Evolutionary conservation across 2,329 filamentous ascomycete genomes (phyloP).

Genomic region (Pyrenophora teres): DNA sequence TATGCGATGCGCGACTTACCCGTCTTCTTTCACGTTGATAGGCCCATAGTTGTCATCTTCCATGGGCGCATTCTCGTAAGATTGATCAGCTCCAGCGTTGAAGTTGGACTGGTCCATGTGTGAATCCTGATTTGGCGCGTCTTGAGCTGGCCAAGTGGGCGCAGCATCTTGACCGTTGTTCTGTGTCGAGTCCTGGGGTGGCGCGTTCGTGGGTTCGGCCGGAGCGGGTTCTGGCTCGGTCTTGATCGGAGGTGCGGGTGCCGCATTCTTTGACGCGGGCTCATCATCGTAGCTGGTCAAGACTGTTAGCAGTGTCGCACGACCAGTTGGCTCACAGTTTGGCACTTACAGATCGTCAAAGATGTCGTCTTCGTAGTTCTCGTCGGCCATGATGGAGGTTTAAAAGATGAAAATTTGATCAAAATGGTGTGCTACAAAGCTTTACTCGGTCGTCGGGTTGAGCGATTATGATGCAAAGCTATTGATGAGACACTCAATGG

Average conservation of each 20-base stretch:
- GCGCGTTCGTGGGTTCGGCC: slow-evolving; percentile 23
- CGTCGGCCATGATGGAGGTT: slow-evolving; percentile 69
- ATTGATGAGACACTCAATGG: neutral
- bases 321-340: slow-evolving; percentile 1
- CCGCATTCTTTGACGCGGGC: slow-evolving; percentile 36
- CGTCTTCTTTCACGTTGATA: slow-evolving; percentile 85
- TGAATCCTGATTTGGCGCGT: slow-evolving; percentile 29
- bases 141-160: slow-evolving; percentile 25
- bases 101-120: slow-evolving; percentile 39
- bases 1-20: slow-evolving; percentile 64
- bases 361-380: slow-evolving; percentile 89
- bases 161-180: slow-evolving; percentile 20
- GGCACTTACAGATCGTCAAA: slow-evolving; percentile 86
- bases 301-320: slow-evolving; percentile 15
- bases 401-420: neutral
- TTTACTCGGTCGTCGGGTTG: neutral
- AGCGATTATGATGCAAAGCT: neutral
- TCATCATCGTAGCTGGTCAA: slow-evolving; percentile 49
- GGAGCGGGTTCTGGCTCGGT: slow-evolving; percentile 29
- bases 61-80: slow-evolving; percentile 37
- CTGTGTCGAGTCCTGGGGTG: slow-evolving; percentile 22
- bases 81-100: slow-evolving; percentile 38
- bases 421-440: neutral
- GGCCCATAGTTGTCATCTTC: slow-evolving; percentile 53
- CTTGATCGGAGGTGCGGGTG: slow-evolving; percentile 28